These are phyloP conservation scores for Keithomyces neogunnii DNA, from an alignment of 2,329 filamentous ascomycete genomes.

Conservation along the genomic window DNA sequence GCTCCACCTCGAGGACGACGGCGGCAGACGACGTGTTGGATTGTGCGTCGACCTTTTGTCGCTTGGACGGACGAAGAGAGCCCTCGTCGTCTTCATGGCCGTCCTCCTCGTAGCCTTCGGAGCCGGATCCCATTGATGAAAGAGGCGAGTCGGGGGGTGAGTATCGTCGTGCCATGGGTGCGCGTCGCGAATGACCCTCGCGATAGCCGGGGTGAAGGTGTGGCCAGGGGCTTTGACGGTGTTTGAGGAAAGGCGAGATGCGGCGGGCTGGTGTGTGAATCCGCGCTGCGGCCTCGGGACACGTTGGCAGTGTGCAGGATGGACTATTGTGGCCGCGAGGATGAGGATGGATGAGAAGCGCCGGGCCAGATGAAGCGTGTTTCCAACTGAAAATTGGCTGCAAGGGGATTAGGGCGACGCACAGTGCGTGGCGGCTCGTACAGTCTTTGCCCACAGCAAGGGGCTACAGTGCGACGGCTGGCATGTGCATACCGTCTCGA, in stretches of 20 bases:
- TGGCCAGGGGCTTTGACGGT: neutral
- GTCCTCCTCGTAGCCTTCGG: constrained; percentile 38
- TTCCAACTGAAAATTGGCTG: neutral
- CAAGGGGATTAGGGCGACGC: constrained; percentile 1
- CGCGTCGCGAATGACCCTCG: constrained; percentile 10
- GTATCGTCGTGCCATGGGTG: constrained; percentile 26
- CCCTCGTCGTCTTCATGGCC: constrained; percentile 31
- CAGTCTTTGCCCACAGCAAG: neutral
- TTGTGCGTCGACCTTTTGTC: constrained; percentile 35
- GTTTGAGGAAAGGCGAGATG: neutral
- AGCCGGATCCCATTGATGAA: constrained; percentile 36
- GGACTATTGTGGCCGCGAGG: constrained; percentile 1
- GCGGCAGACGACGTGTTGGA: constrained; percentile 36
- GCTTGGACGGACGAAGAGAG: constrained; percentile 36
- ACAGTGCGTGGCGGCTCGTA: neutral
- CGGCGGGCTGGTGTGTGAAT: neutral
- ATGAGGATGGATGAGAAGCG: neutral
- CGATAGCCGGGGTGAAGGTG: neutral
- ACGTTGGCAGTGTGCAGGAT: neutral
- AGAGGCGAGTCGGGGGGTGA: constrained; percentile 37
- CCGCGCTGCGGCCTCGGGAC: neutral
- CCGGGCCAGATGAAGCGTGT: neutral
- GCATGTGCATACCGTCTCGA: no score
- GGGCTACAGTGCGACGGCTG: no score
- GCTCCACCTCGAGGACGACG: constrained; percentile 31